Percentiles rank a stretch among this genome's conserved stretches.
These are phyloP conservation scores for Phytophthora syringae DNA, from an alignment of 352 stramenopile species.

Conservation along the genomic window DNA sequence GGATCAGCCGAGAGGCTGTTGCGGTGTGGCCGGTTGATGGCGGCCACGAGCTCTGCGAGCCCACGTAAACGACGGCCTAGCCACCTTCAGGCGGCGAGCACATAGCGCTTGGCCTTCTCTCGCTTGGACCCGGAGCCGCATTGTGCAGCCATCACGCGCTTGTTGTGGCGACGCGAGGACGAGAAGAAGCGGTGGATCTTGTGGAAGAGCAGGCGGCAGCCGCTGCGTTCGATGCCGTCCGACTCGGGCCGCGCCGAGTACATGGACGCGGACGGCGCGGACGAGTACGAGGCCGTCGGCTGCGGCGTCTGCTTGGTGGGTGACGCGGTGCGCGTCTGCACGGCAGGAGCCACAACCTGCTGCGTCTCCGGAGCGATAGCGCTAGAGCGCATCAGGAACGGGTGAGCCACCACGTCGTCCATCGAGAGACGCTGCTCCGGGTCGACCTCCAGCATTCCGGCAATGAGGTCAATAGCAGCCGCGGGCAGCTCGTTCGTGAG, in stretches of 20 bases:
- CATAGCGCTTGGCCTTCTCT: slow-evolving; percentile 27
- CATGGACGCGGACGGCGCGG: slow-evolving; percentile 27
- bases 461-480: slow-evolving; percentile 66
- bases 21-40: slow-evolving; percentile 29
- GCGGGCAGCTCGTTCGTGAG: slow-evolving; percentile 61
- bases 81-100: slow-evolving; percentile 43
- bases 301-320: slow-evolving; percentile 29
- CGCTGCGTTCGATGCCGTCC: slow-evolving; percentile 32
- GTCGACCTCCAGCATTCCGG: slow-evolving; percentile 71
- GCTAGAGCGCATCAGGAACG: slow-evolving; percentile 53
- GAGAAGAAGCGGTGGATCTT: slow-evolving; percentile 59
- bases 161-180: slow-evolving; percentile 48
- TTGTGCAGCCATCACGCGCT: slow-evolving; percentile 54
- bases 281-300: slow-evolving; percentile 29
- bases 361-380: slow-evolving; percentile 19
- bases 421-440: slow-evolving; percentile 63
- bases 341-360: neutral
- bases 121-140: slow-evolving; percentile 25
- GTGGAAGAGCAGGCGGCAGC: slow-evolving; percentile 41
- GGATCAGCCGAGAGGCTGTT: slow-evolving; percentile 37
- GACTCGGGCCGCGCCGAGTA: slow-evolving; percentile 34
- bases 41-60: slow-evolving; percentile 25
- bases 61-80: slow-evolving; percentile 37
- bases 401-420: slow-evolving; percentile 61
- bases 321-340: slow-evolving; percentile 9